Evolutionary conservation across 352 stramenopile genomes (phyloP).

Genomic region (Achlya hypogyna): DNA sequence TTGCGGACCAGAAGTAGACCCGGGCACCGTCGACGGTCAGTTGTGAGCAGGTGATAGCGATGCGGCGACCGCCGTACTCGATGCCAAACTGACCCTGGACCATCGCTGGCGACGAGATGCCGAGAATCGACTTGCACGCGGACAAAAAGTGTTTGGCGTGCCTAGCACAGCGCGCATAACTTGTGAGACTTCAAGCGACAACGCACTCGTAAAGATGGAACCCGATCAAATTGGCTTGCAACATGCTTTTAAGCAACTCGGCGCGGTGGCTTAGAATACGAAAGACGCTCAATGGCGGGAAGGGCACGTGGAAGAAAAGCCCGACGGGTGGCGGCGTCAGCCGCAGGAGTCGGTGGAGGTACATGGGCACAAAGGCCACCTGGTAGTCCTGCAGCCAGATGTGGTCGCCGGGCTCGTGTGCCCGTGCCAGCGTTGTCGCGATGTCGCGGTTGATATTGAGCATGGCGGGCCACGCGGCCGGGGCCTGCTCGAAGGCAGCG

Average conservation of each 20-base stretch:
- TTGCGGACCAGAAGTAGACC: background rate
- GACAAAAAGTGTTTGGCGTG: conserved; percentile 86
- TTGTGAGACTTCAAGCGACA: background rate
- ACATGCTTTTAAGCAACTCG: conserved; percentile 82
- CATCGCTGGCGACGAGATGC: conserved; percentile 89
- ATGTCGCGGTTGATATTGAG: conserved; percentile 94
- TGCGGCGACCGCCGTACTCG: conserved; percentile 90
- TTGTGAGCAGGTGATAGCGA: conserved; percentile 94
- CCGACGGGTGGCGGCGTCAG: conserved; percentile 87
- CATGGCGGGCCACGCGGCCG: conserved; percentile 85
- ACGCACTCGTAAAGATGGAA: conserved; percentile 92
- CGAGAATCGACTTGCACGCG: conserved; percentile 88
- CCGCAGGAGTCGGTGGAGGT: conserved; percentile 85
- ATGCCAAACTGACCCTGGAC: conserved; percentile 86
- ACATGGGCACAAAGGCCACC: conserved; percentile 93
- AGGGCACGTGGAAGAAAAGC: conserved; percentile 97
- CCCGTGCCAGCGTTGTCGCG: conserved; percentile 30
- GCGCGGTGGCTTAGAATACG: conserved; percentile 90
- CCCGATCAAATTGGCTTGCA: conserved; percentile 88
- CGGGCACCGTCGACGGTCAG: conserved; percentile 65
- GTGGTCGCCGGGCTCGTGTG: conserved; percentile 75
- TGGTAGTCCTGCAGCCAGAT: conserved; percentile 99
- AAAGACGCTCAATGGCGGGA: conserved; percentile 98
- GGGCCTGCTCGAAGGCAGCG: conserved; percentile 19
- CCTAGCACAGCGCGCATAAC: conserved; percentile 8